Base-by-base conservation (phyloP, 2,329 filamentous ascomycete species). In the Simplicillium aogashimaense region DNA sequence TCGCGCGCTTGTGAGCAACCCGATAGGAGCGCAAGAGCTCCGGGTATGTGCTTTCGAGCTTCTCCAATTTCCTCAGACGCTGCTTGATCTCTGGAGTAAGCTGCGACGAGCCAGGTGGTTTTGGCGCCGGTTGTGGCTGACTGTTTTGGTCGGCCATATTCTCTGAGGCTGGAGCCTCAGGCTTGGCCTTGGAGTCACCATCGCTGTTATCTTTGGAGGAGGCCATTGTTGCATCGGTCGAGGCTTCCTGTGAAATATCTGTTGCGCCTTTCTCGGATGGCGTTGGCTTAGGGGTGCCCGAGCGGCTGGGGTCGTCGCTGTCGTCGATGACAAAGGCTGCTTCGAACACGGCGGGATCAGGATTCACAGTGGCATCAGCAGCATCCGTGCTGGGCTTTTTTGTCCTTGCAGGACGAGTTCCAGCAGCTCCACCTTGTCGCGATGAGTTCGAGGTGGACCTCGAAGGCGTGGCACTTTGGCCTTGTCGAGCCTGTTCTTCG, bases 21-120 rank as follows among this genome's bases (percentile, higher is more conserved):
- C 88, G 79, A 62, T 98, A 98, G 8, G 90, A 95, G 42, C 87
- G 83, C 37, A 97, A 70, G 1, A 98, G 71, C 54, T 97, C 90
- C 87, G 86, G 79, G 60, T 97, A 97, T 43, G 84, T 86, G 5
- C 78, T 71, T 55, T 95, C 90, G 15, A 97, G 69, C 59, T 88
- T 95, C 43, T 94, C 88, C n/a, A 97, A 69, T 60, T 86, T 90
- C 44, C 83, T 78, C 47, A 97, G 64, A 57, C 82, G 89, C 25
- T 76, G 70, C 42, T 76, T 78, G 20, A 95, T 72, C 37, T 95
- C 86, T 3, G 79, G 72, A 0, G 87, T 74, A 28, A 95, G 61
- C 40, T 87, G 84, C 6, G 63, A 43, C 15, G 55, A 43, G 16
- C 40, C 41, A 1, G 45, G 39, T 9, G 46, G 40, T 13, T 45